Conservation (phyloP, 2,329 filamentous ascomycete genomes). For the Fusarium scirpi region DNA sequence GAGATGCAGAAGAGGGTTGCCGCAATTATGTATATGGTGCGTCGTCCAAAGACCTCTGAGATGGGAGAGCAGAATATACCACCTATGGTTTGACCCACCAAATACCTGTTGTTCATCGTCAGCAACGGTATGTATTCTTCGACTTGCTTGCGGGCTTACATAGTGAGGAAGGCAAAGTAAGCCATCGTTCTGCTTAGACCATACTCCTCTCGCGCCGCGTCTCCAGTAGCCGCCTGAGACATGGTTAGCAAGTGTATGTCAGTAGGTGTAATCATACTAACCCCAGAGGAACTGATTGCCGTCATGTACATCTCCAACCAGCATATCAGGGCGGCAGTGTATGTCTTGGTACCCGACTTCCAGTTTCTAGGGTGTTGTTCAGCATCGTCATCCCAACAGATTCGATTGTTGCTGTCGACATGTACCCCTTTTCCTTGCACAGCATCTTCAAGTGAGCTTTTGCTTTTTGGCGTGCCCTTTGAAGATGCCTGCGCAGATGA, state of each 20-base stretch:
- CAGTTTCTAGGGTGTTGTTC: background rate
- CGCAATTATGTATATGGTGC: slow-evolving; percentile 8
- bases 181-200: background rate
- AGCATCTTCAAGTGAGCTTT: background rate
- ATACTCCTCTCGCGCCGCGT: slow-evolving; percentile 3
- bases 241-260: background rate
- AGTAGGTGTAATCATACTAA: background rate
- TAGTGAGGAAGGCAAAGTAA: slow-evolving; percentile 4
- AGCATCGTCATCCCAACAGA: slow-evolving; percentile 8
- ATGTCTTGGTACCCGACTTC: background rate
- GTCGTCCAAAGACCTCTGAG: slow-evolving; percentile 6
- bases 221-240: background rate
- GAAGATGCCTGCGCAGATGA: background rate
- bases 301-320: slow-evolving; percentile 18
- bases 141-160: no score
- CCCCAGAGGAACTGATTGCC: slow-evolving; percentile 7
- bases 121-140: no score
- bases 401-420: background rate
- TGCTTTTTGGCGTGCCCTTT: background rate
- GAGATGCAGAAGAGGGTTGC: slow-evolving; percentile 4
- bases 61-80: slow-evolving; percentile 10
- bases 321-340: background rate
- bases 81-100: slow-evolving; percentile 1
- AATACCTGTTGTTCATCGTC: background rate
- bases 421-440: slow-evolving; percentile 3